Base-by-base conservation (phyloP, 768 basidiomycete genomes). In the Leccinum rimulosum region DNA sequence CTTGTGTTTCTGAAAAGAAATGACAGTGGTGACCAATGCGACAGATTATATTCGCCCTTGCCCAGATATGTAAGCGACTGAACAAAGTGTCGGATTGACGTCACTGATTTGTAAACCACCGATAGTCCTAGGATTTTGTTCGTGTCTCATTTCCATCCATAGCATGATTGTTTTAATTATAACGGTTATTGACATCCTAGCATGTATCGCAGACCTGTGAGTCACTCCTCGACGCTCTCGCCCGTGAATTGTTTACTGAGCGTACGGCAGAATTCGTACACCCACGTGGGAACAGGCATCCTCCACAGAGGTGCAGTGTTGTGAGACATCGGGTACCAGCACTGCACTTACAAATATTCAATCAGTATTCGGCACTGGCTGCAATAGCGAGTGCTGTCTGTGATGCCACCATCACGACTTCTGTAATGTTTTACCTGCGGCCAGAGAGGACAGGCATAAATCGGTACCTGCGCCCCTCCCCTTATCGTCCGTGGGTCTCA, bases 371-470 rank as follows among this genome's bases (percentile, higher is more conserved):
- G 35, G 48, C 61, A 25, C 6, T 61, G 17, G 40, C 55, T 7
- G 57, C 59, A n/a, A 2, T 70, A 19, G 49, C 64, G 10, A 62
- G 65, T 19, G 61, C 69, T 22, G 1, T 61, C 19, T 71, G 69
- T 22, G 67, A 69, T 55, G 52, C 43, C 14, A 4, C 56, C 53
- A 69, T 71, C 55, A 69, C 63, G 3, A 4, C 6, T 12, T 61
- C 63, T 11, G 36, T 69, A 15, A 33, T 54, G 0, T 66, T 57
- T 51, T 67, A 60, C 38, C 51, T 69, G 38, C 63, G 57, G 25
- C 52, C 63, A 11, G 50, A 17, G 15, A 58, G 58, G 25, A 62
- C 55, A 22, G 63, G 50, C 15, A 10, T 52, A 36, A 38, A 19
- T 35, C 59, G 66, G 68, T 70, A 57, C 12, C 4, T 50, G 12